A percentile compares a stretch with the other conserved stretches of the same genome.
These are phyloP conservation scores for Daldinia decipiens DNA, from an alignment of 495 filamentous ascomycete species.

Conservation along the genomic window DNA sequence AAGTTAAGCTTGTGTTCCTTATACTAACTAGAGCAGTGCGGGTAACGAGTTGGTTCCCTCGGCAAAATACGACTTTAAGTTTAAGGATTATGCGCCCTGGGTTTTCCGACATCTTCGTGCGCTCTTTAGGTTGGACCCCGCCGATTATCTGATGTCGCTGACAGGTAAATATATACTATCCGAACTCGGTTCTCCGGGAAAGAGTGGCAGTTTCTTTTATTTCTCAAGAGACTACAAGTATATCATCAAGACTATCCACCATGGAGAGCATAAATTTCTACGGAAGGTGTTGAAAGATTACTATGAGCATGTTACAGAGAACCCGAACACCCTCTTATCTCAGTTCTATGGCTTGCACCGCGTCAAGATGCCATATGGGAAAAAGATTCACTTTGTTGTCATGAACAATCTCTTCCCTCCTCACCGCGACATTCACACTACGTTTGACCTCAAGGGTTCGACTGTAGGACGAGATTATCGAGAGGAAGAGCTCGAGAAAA, in stretches of 20 bases:
- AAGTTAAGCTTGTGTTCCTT: not conserved
- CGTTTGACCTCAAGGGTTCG: constrained; percentile 97
- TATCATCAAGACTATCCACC: constrained; percentile 99
- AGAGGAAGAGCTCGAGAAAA: constrained; percentile 86
- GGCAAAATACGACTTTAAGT: constrained; percentile 99
- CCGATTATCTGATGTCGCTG: constrained; percentile 97
- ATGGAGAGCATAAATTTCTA: constrained; percentile 93
- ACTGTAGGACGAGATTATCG: constrained; percentile 91
- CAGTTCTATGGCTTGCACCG: constrained; percentile 98
- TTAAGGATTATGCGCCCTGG: constrained; percentile 99
- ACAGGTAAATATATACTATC: constrained; percentile 99
- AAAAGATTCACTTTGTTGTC: constrained; percentile 99
- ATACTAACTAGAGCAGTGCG: constrained; percentile 64
- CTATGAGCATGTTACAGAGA: constrained; percentile 89
- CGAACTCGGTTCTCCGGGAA: constrained; percentile 95
- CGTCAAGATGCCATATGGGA: constrained; percentile 97
- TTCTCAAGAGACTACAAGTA: constrained; percentile 99
- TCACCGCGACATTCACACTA: constrained; percentile 96
- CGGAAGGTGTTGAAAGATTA: constrained; percentile 93
- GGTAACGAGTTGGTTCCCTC: constrained; percentile 97
- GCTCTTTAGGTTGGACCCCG: constrained; percentile 91
- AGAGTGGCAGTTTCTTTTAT: constrained; percentile 99
- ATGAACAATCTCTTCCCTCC: constrained; percentile 99
- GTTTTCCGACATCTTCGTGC: constrained; percentile 94
- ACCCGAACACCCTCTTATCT: constrained; percentile 95